Evolutionary conservation across 2,329 filamentous ascomycete species (phyloP), one percentile per base, ranked within the genome.

Genomic region (Grosmannia penicillata): DNA sequence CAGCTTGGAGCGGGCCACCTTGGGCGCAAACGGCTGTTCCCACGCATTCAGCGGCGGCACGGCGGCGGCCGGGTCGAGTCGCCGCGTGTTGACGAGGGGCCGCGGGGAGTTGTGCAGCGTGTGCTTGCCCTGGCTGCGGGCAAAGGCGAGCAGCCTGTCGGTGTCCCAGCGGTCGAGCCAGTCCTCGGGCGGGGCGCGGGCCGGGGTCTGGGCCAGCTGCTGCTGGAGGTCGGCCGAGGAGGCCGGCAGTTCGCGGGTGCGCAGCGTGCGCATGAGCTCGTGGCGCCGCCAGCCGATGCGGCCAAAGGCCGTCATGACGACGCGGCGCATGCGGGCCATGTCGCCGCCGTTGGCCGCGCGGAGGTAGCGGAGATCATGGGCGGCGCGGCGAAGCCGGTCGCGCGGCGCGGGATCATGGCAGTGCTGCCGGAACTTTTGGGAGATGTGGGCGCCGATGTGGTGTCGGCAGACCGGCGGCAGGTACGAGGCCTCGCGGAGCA

Each of bases 401-500:
- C 40, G 38, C 4, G 51, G 38, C 0, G 47, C 33, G 9, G 42
- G 17, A 22, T 60, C 47, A 11, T 48, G 21, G 4, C 46, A 52
- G 43, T 63, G 54, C 4, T 53, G 53, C n/a, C 59, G 61, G 48
- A 74, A 77, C 25, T 62, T 60, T 8, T 47, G 42, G 36, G 57
- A 55, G 33, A 76, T 65, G 25, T 57, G 57, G 7, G 55, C 47
- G 33, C 56, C 50, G 38, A 70, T 55, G 38, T 58, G 63, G 3
- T 56, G 52, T 28, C 63, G 64, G 42, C 68, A 68, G 28, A 65
- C 53, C 3, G 60, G 60, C 2, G 72, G 72, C 3, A 78, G 65
- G 49, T 79, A 79, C 22, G 68, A 66, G 28, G 63, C 59, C 56
- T 77, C 72, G 42, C 75, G 71, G 26, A 78, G 67, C 18, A 78